A percentile compares a stretch with the other conserved stretches of the same genome.
Conservation (phyloP, 1,284 basidiomycete genomes). For the Farysia itapuensis region DNA sequence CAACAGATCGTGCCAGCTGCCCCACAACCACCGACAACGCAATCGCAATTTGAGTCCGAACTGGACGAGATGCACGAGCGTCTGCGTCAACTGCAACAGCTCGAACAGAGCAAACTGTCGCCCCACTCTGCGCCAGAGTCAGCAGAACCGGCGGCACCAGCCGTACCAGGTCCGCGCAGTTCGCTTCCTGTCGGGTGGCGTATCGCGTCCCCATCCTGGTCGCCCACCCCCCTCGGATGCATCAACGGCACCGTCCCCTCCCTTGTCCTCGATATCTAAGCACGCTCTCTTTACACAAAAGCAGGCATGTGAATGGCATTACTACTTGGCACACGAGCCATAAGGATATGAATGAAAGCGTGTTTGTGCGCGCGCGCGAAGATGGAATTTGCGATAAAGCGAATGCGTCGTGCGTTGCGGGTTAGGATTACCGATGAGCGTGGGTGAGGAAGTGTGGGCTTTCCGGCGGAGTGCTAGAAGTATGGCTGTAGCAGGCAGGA, state of each 20-base stretch:
- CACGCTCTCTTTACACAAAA: too few relatives aligned
- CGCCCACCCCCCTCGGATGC: conserved; percentile 3
- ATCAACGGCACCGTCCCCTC: conserved; percentile 1
- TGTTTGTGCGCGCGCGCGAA: too few relatives aligned
- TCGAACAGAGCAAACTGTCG: neutral
- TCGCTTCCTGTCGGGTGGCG: conserved; percentile 4
- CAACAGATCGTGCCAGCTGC: too few relatives aligned
- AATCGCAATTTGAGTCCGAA: conserved; percentile 5
- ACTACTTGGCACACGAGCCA: too few relatives aligned
- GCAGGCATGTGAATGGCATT: too few relatives aligned
- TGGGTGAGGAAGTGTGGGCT: conserved; percentile 8
- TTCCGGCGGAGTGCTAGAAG: conserved; percentile 22
- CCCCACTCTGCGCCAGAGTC: neutral
- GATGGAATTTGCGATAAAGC: too few relatives aligned
- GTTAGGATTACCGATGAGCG: too few relatives aligned
- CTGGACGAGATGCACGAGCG: conserved; percentile 16
- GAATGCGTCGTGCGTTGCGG: too few relatives aligned
- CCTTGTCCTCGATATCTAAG: too few relatives aligned
- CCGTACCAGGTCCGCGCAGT: neutral
- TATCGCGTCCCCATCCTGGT: neutral
- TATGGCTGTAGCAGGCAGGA: conserved; percentile 15
- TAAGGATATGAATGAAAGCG: too few relatives aligned
- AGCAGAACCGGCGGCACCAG: neutral
- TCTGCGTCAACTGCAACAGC: neutral
- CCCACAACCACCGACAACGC: neutral